Base-by-base conservation (phyloP, 2,329 filamentous ascomycete species). In the Xylaria sp. region DNA sequence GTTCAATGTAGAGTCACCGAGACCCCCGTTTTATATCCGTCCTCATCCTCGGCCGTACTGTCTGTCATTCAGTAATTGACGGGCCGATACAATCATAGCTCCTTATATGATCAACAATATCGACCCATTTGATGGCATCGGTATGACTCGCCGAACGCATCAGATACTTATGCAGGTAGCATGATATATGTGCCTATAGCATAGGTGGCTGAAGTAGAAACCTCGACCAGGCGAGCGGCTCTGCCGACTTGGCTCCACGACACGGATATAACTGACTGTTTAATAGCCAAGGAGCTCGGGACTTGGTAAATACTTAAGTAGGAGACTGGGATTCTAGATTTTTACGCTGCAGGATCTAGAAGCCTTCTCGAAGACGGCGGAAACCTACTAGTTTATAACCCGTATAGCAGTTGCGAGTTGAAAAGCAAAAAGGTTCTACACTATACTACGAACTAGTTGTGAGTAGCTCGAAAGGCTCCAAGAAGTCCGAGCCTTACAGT, bases 291-390 rank as follows among this genome's bases (percentile, higher is more conserved):
- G 32, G 41, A 15, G 18, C 28, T 48, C 18, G 10, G 43, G 32
- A 48, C 15, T 56, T 55, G 28, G 20, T 32, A n/a, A n/a, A n/a
- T n/a, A n/a, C n/a, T n/a, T n/a, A n/a, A n/a, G n/a, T n/a, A 32
- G 30, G n/a, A 34, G 9, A 25, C n/a, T 55, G 15, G 15, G 36
- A 8, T 41, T 61, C 56, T 48, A 10, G 20, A 58, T 20, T 34
- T 57, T 18, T 32, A n/a, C 7, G 25, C 43, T 52, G n/a, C 23
- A 39, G 36, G 34, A 60, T 43, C 43, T 59, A 63, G 36, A 58
- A 59, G 28, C 41, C 53, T 58, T 66, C 59, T 66, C 36, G 45
- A 59, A 63, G 59, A 45, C 28, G 6, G 32, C 6, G n/a, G 7
- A 13, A 20, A 25, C 34, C n/a, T 30, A 43, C 28, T 60, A 52